These are phyloP conservation scores for Knoxdaviesia proteae DNA, from an alignment of 2,329 filamentous ascomycete genomes.

Conservation along the genomic window DNA sequence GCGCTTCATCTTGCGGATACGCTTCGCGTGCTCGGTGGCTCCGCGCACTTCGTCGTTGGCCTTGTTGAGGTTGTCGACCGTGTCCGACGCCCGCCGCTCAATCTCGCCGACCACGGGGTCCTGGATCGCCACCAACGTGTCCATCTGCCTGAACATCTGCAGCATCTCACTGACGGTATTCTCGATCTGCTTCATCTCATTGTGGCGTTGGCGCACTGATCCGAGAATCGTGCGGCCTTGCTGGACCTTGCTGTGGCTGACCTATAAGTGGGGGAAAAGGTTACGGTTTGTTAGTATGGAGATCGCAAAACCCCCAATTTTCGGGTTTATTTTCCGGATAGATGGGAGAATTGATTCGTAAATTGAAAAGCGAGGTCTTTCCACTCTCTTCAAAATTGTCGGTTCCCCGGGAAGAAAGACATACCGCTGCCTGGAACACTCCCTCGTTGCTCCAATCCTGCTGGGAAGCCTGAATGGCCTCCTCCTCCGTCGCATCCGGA, in stretches of 20 bases:
- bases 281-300: constrained; percentile 1
- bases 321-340: too few species aligned
- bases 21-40: constrained; percentile 45
- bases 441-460: constrained; percentile 59
- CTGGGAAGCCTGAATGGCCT: constrained; percentile 48
- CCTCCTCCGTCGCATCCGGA: constrained; percentile 53
- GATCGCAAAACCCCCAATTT: too few species aligned
- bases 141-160: constrained; percentile 52
- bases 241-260: constrained; percentile 17
- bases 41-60: constrained; percentile 43
- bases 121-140: constrained; percentile 53
- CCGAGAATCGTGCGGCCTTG: constrained; percentile 47
- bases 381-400: too few species aligned
- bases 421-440: constrained; percentile 64
- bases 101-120: constrained; percentile 39
- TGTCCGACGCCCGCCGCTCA: constrained; percentile 44
- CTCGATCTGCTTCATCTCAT: constrained; percentile 66
- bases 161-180: constrained; percentile 50
- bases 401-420: constrained; percentile 11
- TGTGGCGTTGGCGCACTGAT: constrained; percentile 63
- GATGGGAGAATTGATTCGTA: too few species aligned
- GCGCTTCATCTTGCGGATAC: constrained; percentile 62
- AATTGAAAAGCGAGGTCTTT: too few species aligned
- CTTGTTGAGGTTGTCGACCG: constrained; percentile 35
- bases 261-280: not conserved